These are phyloP conservation scores for Vaccinium macrocarpon DNA, from an alignment of 148 eudicot species.

Conservation along the genomic window DNA sequence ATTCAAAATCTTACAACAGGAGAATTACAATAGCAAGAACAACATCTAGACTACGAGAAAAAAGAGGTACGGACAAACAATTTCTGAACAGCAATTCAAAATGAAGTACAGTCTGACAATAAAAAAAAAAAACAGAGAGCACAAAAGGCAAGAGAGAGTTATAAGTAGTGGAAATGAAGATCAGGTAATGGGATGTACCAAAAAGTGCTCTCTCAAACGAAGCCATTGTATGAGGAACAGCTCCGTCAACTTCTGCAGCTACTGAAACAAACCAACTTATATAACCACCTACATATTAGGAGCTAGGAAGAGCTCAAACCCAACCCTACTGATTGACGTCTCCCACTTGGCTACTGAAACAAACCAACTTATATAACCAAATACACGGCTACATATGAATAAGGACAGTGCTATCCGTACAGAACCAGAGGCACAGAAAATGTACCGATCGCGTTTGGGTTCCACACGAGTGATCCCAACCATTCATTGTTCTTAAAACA, in stretches of 20 bases:
- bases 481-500: no score
- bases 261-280: neutral
- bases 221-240: conserved; percentile 14
- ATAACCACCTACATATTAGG: neutral
- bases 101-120: neutral
- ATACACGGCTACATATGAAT: neutral
- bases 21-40: neutral
- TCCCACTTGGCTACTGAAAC: neutral
- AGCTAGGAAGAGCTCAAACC: neutral
- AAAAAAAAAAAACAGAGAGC: no score
- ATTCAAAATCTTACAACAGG: neutral
- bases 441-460: no score
- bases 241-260: conserved; percentile 8
- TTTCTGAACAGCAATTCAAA: neutral
- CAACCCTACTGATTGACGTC: no score
- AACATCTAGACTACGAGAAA: neutral
- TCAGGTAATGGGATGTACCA: neutral
- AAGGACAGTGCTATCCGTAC: no score
- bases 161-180: neutral
- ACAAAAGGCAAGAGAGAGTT: neutral
- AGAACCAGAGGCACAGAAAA: no score
- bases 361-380: neutral
- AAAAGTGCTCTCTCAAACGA: conserved; percentile 8
- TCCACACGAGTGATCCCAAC: no score
- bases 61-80: neutral